Evolutionary conservation across 2,329 filamentous ascomycete species (phyloP), one percentile per base, ranked within the genome.

Genomic region (Acephala macrosclerotiorum): DNA sequence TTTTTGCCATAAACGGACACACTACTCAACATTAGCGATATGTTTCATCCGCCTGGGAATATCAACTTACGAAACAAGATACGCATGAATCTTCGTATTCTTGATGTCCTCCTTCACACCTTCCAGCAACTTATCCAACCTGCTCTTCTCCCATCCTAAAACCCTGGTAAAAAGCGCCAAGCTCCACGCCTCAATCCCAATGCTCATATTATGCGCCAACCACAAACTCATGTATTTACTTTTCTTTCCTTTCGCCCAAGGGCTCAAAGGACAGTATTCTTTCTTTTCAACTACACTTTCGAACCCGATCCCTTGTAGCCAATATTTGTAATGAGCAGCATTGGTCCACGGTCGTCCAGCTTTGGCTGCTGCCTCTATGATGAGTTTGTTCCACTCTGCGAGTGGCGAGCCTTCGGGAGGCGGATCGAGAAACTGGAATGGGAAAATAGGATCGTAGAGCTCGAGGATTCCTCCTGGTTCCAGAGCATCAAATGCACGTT

Each of bases 241-340:
- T 74, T 53, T 72, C 35, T 68, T 61, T 4, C 72, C 74, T 20
- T 69, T 72, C 1, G 74, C 60, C 74, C 74, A 76, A 2, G 71
- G 36, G 59, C 63, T 69, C 22, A 70, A 58, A 4, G 73, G 72
- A 68, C 71, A 75, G 60, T 68, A 71, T 40, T 74, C 74, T 11
- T 40, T 64, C 51, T 69, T 69, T 64, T 75, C 74, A 14, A 71
- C 69, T 6, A 76, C 66, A 14, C 73, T 62, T 49, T 68, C 70
- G 49, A 75, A 72, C 0, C 75, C 73, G 55, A 66, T 63, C 60
- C 73, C 72, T 59, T 68, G 51, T 60, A 74, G 64, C 62, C 81
- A 79, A 0, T 36, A 49, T 53, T 67, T 68, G 33, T 70, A 71
- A 53, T 66, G 64, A 14, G 36, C 51, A 57, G 47, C 63, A 35